Base-by-base conservation (phyloP, 1,284 basidiomycete genomes). In the Afroboletus lepidellus region DNA sequence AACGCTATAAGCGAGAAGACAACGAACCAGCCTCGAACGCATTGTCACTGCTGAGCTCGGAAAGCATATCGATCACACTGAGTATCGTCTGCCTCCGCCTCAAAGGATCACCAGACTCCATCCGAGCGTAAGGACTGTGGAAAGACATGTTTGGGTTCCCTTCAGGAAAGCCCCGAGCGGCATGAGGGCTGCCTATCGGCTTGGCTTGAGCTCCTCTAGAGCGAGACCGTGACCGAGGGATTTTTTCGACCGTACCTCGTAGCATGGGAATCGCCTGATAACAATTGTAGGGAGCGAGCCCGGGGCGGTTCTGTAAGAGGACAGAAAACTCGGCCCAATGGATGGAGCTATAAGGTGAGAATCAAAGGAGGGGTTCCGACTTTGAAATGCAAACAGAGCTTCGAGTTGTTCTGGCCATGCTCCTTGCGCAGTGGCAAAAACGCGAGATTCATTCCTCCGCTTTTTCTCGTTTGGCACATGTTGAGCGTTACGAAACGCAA, bases 11-110 rank as follows among this genome's bases (percentile, higher is more conserved):
- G 3, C 16, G 36, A 20, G 38, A 24, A 41, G 33, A 54, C 39
- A 8, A 72, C 75, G 52, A 57, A 81, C 82, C 71, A 38, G 63
- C 53, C 15, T 71, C 74, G n/a, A 74, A 54, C 32, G 70, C 73
- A n/a, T 74, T 76, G 46, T 80, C 78, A 48, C 77, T 75, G 61
- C 77, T 76, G 56, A 90, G 60, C 53, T 88, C 79, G 57, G 81
- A 78, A 55, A 80, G 62, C 33, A 75, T 74, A 57, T 90, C 85
- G 47, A 90, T 76, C 56, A 88, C 66, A 57, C 76, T 84, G 37
- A 85, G 67, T 47, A 88, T 75, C 1, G 84, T 86, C 60, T 85
- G 79, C 60, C 78, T 82, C 38, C 85, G 72, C 55, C 65, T 75
- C 46, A 33, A 33, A 69, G 64, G 66, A 56, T 64, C 67, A 21